Evolutionary conservation across 73 alveolate genomes (phyloP), one percentile per base, ranked within the genome.

Genomic region (Symbiodinium natans): DNA sequence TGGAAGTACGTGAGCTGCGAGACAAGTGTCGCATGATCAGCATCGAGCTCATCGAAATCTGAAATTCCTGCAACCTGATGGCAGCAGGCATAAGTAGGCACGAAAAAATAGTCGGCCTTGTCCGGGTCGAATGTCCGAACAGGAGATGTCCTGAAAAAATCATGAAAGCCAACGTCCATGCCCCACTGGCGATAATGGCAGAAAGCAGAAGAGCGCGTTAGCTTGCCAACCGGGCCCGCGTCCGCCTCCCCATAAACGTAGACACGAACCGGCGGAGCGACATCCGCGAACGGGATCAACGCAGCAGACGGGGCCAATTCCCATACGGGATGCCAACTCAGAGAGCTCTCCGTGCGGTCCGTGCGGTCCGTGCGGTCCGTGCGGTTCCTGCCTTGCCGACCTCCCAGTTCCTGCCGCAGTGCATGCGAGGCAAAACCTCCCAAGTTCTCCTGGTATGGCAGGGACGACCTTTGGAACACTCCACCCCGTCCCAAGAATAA

Each of bases 141-240:
- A n/a, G 98, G 98, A 25, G 98, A 92, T 41, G 46, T 77, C 83
- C 98, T 40, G 63, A 92, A 92, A 74, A 92, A 92, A 73, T 92
- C 98, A 43, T 92, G 98, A 43, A 92, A 92, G 43, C 98, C 98
- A 21, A 92, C 98, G 34, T 92, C 98, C 98, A 92, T 92, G 6
- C 98, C 98, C 98, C 98, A 92, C 92, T 92, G 98, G 56, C 98
- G 98, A 38, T 92, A 92, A 48, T 92, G 98, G 88, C 97, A 90
- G 97, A 90, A 90, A 52, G 97, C 97, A 25, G 97, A 74, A 41
- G 97, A 90, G 21, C 97, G 97, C 23, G 97, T 90, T n/a, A 90
- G 63, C 56, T 41, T 41, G 48, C 97, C 97, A 41, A 90, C 19
- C 42, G 56, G 48, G 42, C 52, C 48, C 11, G 38, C 97, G 31